A percentile compares a stretch with the other conserved stretches of the same genome.
Conservation (phyloP, 2,329 filamentous ascomycete genomes). For the Aspergillus awamori region DNA sequence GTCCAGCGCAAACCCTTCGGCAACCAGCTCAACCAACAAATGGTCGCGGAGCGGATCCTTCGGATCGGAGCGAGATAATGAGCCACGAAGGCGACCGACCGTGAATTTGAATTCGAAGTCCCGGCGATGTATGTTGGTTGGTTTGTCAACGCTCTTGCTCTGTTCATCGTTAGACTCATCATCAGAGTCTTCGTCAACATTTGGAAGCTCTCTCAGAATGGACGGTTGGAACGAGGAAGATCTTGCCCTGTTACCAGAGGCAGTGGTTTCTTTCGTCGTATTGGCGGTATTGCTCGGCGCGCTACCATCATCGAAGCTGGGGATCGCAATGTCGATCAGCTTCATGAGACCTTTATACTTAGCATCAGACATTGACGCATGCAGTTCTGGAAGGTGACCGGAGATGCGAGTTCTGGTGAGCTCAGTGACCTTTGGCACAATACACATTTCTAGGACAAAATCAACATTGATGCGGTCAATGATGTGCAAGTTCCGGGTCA, state of each 20-base stretch:
- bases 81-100: constrained; percentile 90
- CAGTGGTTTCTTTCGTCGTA: constrained; percentile 35
- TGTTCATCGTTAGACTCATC: constrained; percentile 67
- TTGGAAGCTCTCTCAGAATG: constrained; percentile 71
- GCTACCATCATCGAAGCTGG: constrained; percentile 67
- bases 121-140: constrained; percentile 77
- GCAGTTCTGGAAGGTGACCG: constrained; percentile 86
- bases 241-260: constrained; percentile 50
- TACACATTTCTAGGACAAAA: constrained; percentile 93
- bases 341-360: constrained; percentile 99
- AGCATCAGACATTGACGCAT: constrained; percentile 86
- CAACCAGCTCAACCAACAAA: constrained; percentile 86
- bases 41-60: constrained; percentile 75
- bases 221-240: constrained; percentile 76
- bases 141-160: constrained; percentile 48
- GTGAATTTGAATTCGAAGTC: constrained; percentile 97
- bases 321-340: constrained; percentile 91
- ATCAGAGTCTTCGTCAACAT: constrained; percentile 70
- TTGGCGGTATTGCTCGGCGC: constrained; percentile 38
- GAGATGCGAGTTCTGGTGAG: constrained; percentile 89
- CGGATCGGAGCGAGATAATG: constrained; percentile 82
- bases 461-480: constrained; percentile 97
- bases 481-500: constrained; percentile 76
- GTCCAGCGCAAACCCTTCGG: constrained; percentile 82
- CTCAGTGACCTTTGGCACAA: constrained; percentile 92